Conservation (phyloP, 768 basidiomycete species). For the Xerocomus brunneocitrinus region DNA sequence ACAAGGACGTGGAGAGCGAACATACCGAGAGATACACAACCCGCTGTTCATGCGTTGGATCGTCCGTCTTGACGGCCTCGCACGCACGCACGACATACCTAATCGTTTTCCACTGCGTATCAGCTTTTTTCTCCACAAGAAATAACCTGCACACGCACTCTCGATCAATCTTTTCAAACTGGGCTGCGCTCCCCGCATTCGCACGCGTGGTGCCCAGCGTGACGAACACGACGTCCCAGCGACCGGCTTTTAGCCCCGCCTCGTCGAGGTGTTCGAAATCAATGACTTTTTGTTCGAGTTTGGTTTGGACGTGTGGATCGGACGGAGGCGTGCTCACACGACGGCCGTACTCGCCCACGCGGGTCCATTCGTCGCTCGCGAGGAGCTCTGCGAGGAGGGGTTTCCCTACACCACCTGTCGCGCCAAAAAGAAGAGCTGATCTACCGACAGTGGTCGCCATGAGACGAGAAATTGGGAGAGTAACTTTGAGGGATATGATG, state of each 20-base stretch:
- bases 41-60: constrained; percentile 45
- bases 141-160: constrained; percentile 41
- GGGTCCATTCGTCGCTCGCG: constrained; percentile 46
- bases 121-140: not conserved
- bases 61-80: constrained; percentile 51
- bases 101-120: not conserved
- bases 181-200: constrained; percentile 55
- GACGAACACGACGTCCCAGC: constrained; percentile 76
- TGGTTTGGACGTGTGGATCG: constrained; percentile 41
- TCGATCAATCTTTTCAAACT: constrained; percentile 74
- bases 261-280: constrained; percentile 64
- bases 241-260: constrained; percentile 46
- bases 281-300: constrained; percentile 62
- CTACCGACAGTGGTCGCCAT: constrained; percentile 11
- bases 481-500: not conserved
- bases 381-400: constrained; percentile 60
- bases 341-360: constrained; percentile 69
- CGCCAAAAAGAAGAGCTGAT: constrained; percentile 69
- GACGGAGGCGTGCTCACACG: constrained; percentile 44
- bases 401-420: constrained; percentile 67
- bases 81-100: constrained; percentile 78
- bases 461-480: not conserved
- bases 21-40: constrained; percentile 64
- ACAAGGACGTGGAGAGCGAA: not conserved
- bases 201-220: constrained; percentile 66